These are phyloP conservation scores for Physcomitrellopsis africana DNA, from an alignment of 225 moss, liverwort and hornwort species.

Conservation along the genomic window DNA sequence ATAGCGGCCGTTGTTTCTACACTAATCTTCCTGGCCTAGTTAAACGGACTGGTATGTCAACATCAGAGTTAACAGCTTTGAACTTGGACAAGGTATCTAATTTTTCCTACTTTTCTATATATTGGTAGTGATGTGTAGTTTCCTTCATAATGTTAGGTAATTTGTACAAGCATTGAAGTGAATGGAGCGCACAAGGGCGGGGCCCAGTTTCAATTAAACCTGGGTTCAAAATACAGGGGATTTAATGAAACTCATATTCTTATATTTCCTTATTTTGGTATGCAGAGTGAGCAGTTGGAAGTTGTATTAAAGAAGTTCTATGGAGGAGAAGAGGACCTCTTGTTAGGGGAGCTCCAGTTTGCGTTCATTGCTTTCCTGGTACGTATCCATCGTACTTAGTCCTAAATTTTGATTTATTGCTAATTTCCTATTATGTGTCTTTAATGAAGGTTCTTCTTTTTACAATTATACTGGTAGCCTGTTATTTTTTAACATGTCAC, in stretches of 20 bases:
- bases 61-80: slow-evolving; percentile 82
- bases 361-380: slow-evolving; percentile 92
- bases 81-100: slow-evolving; percentile 84
- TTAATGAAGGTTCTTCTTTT: slow-evolving; percentile 9
- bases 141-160: slow-evolving; percentile 7
- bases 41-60: slow-evolving; percentile 78
- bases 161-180: neutral
- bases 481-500: slow-evolving; percentile 19
- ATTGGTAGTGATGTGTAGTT: slow-evolving; percentile 4
- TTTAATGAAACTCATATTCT: slow-evolving; percentile 5
- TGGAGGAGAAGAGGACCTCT: slow-evolving; percentile 73
- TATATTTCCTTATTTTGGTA: neutral
- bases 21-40: slow-evolving; percentile 77
- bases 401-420: slow-evolving; percentile 12
- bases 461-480: slow-evolving; percentile 7
- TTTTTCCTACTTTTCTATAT: neutral
- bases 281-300: slow-evolving; percentile 88
- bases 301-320: slow-evolving; percentile 52
- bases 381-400: slow-evolving; percentile 13
- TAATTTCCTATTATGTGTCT: slow-evolving; percentile 10
- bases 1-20: slow-evolving; percentile 85
- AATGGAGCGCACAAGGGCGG: neutral
- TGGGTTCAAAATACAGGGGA: slow-evolving; percentile 14
- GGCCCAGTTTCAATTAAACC: slow-evolving; percentile 12
- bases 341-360: slow-evolving; percentile 95